phyloP scores from a whole-genome alignment of 306 rosid species.

The Ceratonia siliqua region DNA sequence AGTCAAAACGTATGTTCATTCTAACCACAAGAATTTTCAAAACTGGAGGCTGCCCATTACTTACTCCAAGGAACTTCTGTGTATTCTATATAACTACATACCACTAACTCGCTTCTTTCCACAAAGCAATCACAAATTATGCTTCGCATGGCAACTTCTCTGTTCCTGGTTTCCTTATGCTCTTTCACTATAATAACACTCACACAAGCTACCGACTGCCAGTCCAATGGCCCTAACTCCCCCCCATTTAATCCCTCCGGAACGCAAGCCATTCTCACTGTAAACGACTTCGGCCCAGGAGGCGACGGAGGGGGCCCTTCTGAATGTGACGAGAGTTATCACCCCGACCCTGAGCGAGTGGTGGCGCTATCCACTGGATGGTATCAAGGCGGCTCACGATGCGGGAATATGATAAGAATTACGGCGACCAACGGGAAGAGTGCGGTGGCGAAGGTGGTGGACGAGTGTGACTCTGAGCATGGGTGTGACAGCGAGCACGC shows the following conservation, averaged over 20 bases:
- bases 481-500: conserved; percentile 56
- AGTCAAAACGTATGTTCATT: too few species aligned
- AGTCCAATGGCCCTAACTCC: conserved; percentile 22
- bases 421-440: conserved; percentile 36
- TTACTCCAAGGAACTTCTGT: too few species aligned
- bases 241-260: conserved; percentile 23
- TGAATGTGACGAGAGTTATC: conserved; percentile 41
- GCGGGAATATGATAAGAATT: conserved; percentile 36
- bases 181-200: not conserved
- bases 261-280: conserved; percentile 40
- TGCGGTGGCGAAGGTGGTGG: conserved; percentile 52
- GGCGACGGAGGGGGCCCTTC: conserved; percentile 43
- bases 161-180: not conserved
- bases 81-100: too few species aligned
- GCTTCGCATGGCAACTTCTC: not conserved
- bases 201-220: too few species aligned
- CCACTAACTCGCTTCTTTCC: too few species aligned
- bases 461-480: conserved; percentile 49
- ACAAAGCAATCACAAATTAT: too few species aligned
- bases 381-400: conserved; percentile 43
- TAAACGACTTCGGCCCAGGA: conserved; percentile 44
- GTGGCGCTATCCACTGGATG: conserved; percentile 63
- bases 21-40: too few species aligned
- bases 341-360: conserved; percentile 30
- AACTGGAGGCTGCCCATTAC: too few species aligned